Evolutionary conservation across 441 rosid species (phyloP).

Genomic region (Manihot esculenta): DNA sequence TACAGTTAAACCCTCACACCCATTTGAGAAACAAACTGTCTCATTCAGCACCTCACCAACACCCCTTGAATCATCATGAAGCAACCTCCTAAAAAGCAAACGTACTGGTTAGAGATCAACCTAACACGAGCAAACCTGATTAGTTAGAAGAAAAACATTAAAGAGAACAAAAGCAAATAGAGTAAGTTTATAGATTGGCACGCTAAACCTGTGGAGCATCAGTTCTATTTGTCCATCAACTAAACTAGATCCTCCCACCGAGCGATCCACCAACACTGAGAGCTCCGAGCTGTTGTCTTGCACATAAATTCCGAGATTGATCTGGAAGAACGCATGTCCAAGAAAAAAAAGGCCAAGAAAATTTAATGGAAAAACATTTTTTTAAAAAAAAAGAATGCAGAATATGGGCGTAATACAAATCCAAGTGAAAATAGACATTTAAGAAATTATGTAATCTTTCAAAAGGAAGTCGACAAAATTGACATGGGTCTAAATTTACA

Average conservation of each 20-base stretch:
- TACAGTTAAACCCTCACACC: slow-evolving; percentile 83
- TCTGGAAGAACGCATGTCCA: slow-evolving; percentile 41
- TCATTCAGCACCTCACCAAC: slow-evolving; percentile 85
- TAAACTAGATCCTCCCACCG: slow-evolving; percentile 85
- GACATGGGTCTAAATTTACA: background rate
- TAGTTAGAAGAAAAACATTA: slow-evolving; percentile 3
- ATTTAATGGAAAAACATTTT: slow-evolving; percentile 5
- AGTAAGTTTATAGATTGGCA: background rate
- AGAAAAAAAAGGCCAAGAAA: slow-evolving; percentile 5
- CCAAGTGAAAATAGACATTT: background rate
- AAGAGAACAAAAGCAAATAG: background rate
- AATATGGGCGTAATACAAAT: background rate
- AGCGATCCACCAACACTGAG: slow-evolving; percentile 82
- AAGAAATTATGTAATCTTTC: background rate
- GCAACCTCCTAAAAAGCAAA: slow-evolving; percentile 62
- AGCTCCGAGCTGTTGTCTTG: slow-evolving; percentile 66
- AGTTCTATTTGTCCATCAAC: slow-evolving; percentile 89
- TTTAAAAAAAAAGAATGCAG: background rate
- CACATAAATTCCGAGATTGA: slow-evolving; percentile 79
- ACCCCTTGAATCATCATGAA: slow-evolving; percentile 84
- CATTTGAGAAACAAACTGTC: slow-evolving; percentile 60
- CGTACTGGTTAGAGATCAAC: slow-evolving; percentile 18
- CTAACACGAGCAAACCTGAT: slow-evolving; percentile 12
- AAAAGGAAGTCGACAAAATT: background rate
- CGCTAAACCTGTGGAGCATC: slow-evolving; percentile 85